A percentile compares a stretch with the other conserved stretches of the same genome.
Evolutionary conservation across 805 yeast species (phyloP).

Genomic region (Saturnispora sekii): DNA sequence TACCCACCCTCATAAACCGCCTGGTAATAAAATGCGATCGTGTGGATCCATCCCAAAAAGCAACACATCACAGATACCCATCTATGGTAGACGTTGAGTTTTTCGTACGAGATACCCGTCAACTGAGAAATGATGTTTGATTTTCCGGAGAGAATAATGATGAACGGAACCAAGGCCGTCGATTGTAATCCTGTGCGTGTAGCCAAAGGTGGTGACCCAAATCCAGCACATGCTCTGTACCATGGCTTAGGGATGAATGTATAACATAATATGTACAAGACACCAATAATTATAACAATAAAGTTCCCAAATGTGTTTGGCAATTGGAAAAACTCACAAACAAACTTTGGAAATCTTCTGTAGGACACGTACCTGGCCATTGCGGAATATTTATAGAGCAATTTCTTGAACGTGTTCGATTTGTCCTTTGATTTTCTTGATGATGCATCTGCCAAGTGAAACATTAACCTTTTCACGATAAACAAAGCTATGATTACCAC

Average conservation of each 20-base stretch:
- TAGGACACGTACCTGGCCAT: slow-evolving; percentile 26
- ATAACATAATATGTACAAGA: slow-evolving; percentile 27
- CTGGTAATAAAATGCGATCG: slow-evolving; percentile 41
- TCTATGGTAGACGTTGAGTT: slow-evolving; percentile 42
- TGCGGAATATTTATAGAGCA: slow-evolving; percentile 21
- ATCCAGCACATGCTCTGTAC: slow-evolving; percentile 42
- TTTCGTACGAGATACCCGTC: slow-evolving; percentile 49
- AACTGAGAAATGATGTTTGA: slow-evolving; percentile 37
- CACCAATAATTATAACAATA: slow-evolving; percentile 25
- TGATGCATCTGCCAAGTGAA: slow-evolving; percentile 15
- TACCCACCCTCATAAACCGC: slow-evolving; percentile 40
- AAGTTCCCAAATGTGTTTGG: slow-evolving; percentile 30
- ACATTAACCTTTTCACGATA: slow-evolving; percentile 23
- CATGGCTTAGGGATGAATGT: slow-evolving; percentile 38
- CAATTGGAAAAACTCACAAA: slow-evolving; percentile 30
- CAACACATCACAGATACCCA: slow-evolving; percentile 35
- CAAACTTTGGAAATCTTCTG: slow-evolving; percentile 23
- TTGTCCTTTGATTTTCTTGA: slow-evolving; percentile 2
- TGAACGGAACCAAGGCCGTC: slow-evolving; percentile 40
- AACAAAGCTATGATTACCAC: slow-evolving; percentile 29
- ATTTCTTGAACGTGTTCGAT: slow-evolving; percentile 1
- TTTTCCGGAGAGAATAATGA: slow-evolving; percentile 43
- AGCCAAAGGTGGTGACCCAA: slow-evolving; percentile 52
- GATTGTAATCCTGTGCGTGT: slow-evolving; percentile 44
- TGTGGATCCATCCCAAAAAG: slow-evolving; percentile 38